Evolutionary conservation across 2,329 filamentous ascomycete species (phyloP).

Genomic region (Cladorrhinum sp.): DNA sequence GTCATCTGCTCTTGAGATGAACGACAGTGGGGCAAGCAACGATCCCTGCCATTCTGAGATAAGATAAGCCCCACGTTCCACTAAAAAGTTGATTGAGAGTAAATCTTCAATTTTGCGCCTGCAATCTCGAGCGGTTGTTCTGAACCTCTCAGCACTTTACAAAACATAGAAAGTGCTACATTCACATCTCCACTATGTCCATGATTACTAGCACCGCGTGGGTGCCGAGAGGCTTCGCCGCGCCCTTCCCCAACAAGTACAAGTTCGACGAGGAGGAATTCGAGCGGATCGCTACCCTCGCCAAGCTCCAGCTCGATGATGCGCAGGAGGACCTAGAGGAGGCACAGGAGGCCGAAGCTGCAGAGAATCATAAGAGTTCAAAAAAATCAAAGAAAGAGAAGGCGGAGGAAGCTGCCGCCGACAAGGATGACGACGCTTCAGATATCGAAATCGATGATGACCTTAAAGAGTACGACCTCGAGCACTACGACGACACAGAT

Average conservation of each 20-base stretch:
- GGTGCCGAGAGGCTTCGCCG: slow-evolving; percentile 74
- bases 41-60: slow-evolving; percentile 22
- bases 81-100: slow-evolving; percentile 34
- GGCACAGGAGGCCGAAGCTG: slow-evolving; percentile 47
- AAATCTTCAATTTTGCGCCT: slow-evolving; percentile 28
- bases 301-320: slow-evolving; percentile 81
- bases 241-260: slow-evolving; percentile 72
- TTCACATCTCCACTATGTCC: slow-evolving; percentile 42
- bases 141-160: slow-evolving; percentile 1
- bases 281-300: slow-evolving; percentile 69
- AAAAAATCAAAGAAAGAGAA: slow-evolving; percentile 32
- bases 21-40: not conserved
- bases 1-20: too few relatives aligned
- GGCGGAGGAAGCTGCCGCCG: slow-evolving; percentile 38
- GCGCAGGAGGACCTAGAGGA: slow-evolving; percentile 81
- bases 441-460: slow-evolving; percentile 68
- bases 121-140: slow-evolving; percentile 2
- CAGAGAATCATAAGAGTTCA: slow-evolving; percentile 27
- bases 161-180: not conserved
- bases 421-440: slow-evolving; percentile 32
- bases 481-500: slow-evolving; percentile 88
- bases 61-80: slow-evolving; percentile 38
- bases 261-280: slow-evolving; percentile 74
- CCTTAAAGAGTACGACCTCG: slow-evolving; percentile 92
- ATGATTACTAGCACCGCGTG: slow-evolving; percentile 77